Conservation (phyloP, 176 grass and related monocot species). For the Phyllostachys edulis region DNA sequence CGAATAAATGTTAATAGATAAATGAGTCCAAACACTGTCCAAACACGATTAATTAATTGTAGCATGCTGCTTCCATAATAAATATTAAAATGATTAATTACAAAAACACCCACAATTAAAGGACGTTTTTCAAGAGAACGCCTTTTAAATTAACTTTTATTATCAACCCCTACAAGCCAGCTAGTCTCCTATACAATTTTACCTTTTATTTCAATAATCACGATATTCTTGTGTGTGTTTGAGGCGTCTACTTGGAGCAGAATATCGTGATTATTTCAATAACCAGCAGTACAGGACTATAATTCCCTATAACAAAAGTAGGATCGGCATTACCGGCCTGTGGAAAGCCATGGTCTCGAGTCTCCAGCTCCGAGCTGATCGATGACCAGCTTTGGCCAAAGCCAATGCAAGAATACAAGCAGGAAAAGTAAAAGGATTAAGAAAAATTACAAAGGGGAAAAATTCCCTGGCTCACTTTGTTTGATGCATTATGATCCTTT, state of each 20-base stretch:
- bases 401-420: conserved; percentile 18
- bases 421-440: conserved; percentile 23
- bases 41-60: not conserved
- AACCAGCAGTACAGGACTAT: conserved; percentile 12
- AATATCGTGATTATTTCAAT: no score
- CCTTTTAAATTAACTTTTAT: not conserved
- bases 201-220: not conserved
- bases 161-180: not conserved
- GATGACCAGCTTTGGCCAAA: conserved; percentile 54
- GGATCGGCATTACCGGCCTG: conserved; percentile 19
- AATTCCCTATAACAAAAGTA: conserved; percentile 40
- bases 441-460: not conserved
- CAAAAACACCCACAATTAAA: not conserved
- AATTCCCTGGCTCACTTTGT: no score
- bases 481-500: no score
- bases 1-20: not conserved
- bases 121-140: no score
- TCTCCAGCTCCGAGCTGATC: conserved; percentile 61
- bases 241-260: no score
- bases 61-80: not conserved
- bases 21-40: not conserved
- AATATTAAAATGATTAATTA: not conserved
- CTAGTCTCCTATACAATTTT: not conserved
- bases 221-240: no score
- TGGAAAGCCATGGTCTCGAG: conserved; percentile 36